Base-by-base conservation (phyloP, 2,329 filamentous ascomycete genomes). In the Aspergillus ochraceus region DNA sequence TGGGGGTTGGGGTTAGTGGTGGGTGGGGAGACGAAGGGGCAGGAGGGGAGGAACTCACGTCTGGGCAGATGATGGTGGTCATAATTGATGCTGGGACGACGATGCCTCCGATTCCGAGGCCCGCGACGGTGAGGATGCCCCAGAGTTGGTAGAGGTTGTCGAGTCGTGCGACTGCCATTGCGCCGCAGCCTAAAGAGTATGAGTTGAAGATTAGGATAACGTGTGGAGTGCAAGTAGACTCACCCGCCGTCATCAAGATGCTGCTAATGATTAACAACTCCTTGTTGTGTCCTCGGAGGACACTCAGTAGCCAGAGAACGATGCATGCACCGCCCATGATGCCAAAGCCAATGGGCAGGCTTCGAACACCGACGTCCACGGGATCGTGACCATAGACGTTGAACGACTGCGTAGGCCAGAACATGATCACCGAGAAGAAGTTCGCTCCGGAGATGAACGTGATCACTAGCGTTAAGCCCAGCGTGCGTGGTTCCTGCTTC, bases 41-140 rank as follows among this genome's bases (percentile, higher is more conserved):
- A 29, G 11, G 36, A 29, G 12, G 29, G 10, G 11, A 47, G 29
- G 14, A 8, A 46, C 74, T 61, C 66, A 78, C 87, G 68, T 88
- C 85, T 0, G 88, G 87, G 61, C 86, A 89, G 64, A 90, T 86
- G 66, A 90, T 89, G 10, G 86, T 87, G 6, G 86, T 85, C 59
- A 90, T 88, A 64, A 90, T 88, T 1, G 85, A 86, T 1, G 85
- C 84, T 0, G 88, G 88, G 5, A 90, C 84, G 17, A 90, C 84
- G 54, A 90, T 87, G 1, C 86, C 88, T 6, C 88, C 88, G 4
- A 90, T 85, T 6, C 88, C 88, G 2, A 90, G 71, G 4, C 85
- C 84, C 1, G 86, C 86, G 4, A 90, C 69, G 14, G 84, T 76
- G n/a, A 90, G 77, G 26, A 89, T 74, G 14, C 79, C 82, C 76